Evolutionary conservation across 2,329 filamentous ascomycete genomes (phyloP).

Genomic region (Pseudofabraea citricarpa): DNA sequence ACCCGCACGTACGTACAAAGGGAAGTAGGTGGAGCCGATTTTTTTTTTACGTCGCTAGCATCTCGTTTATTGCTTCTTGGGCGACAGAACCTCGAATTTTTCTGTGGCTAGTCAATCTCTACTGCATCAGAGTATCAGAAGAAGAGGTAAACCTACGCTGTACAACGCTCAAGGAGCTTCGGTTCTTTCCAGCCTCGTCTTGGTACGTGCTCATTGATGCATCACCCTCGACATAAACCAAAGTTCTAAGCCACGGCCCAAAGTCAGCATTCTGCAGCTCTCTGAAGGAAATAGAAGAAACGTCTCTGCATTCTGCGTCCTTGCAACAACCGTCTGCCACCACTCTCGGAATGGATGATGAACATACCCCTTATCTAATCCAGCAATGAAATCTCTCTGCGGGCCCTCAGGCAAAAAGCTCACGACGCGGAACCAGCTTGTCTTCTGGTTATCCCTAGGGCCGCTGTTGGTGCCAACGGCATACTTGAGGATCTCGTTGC

Average conservation of each 20-base stretch:
- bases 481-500: conserved; percentile 73
- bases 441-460: conserved; percentile 63
- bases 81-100: conserved; percentile 42
- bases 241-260: conserved; percentile 51
- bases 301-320: too few species aligned
- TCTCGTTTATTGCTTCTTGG: conserved; percentile 9
- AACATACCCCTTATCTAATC: conserved; percentile 79
- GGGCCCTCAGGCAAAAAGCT: conserved; percentile 66
- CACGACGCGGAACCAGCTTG: conserved; percentile 80
- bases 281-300: too few species aligned
- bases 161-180: conserved; percentile 61
- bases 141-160: conserved; percentile 61
- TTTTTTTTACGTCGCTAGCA: background rate
- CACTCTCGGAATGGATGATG: conserved; percentile 6
- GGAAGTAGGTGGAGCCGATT: background rate
- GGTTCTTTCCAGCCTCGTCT: conserved; percentile 65
- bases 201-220: conserved; percentile 63
- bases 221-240: conserved; percentile 82
- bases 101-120: conserved; percentile 27
- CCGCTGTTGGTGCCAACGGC: conserved; percentile 67
- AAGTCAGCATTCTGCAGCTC: background rate
- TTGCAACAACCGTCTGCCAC: too few species aligned
- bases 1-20: background rate
- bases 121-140: background rate
- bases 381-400: conserved; percentile 66